These are phyloP conservation scores for Yarrowia osloensis DNA, from an alignment of 805 yeast genomes.

Conservation along the genomic window DNA sequence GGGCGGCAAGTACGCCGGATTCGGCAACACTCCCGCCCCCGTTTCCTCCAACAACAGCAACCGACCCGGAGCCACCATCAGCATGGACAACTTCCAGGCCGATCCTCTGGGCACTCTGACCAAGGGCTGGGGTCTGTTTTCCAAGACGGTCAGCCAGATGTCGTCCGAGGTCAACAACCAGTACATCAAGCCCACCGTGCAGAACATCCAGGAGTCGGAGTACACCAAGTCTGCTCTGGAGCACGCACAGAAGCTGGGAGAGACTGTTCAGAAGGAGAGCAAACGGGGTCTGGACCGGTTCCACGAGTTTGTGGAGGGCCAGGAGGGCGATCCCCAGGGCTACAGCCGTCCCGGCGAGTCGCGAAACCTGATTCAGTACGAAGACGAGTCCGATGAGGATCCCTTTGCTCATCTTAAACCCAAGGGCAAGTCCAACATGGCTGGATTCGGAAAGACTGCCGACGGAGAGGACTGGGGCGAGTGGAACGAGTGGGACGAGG, in stretches of 20 bases:
- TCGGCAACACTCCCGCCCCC: slow-evolving; percentile 33
- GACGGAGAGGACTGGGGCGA: slow-evolving; percentile 38
- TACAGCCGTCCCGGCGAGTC: slow-evolving; percentile 45
- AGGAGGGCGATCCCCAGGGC: slow-evolving; percentile 44
- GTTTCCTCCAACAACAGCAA: neutral
- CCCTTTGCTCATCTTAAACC: slow-evolving; percentile 72
- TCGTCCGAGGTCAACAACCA: slow-evolving; percentile 82
- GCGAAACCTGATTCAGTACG: slow-evolving; percentile 38
- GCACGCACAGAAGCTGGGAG: slow-evolving; percentile 97
- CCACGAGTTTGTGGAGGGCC: slow-evolving; percentile 53
- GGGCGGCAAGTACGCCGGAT: slow-evolving; percentile 69
- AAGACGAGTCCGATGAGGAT: slow-evolving; percentile 47
- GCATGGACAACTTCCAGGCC: slow-evolving; percentile 45
- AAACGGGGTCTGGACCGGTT: slow-evolving; percentile 70
- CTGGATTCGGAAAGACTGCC: slow-evolving; percentile 44
- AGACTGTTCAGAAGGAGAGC: slow-evolving; percentile 87
- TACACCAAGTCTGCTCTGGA: slow-evolving; percentile 76
- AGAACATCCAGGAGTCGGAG: slow-evolving; percentile 77
- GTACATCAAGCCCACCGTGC: slow-evolving; percentile 88
- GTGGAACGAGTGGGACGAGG: slow-evolving; percentile 35
- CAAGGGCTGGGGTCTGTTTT: slow-evolving; percentile 93
- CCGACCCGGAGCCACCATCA: slow-evolving; percentile 29
- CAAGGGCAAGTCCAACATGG: slow-evolving; percentile 56
- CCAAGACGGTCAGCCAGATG: slow-evolving; percentile 80
- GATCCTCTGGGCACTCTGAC: slow-evolving; percentile 91